phyloP scores from a whole-genome alignment of 2,329 filamentous ascomycete species.

The Aspergillus pseudonomiae region DNA sequence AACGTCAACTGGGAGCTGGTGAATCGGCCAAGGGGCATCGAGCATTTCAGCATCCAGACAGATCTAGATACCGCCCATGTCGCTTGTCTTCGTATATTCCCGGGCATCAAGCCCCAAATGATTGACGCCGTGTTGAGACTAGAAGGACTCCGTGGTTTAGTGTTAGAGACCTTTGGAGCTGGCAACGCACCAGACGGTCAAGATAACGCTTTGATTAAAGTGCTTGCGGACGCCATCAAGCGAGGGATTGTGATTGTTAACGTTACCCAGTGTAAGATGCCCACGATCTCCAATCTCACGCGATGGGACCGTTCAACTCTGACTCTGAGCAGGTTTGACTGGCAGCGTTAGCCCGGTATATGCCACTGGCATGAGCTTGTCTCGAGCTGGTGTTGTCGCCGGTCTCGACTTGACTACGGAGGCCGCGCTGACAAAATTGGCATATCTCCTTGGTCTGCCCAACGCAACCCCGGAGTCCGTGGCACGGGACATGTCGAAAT shows the following conservation, averaged over 20 bases:
- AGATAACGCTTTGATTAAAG: slow-evolving; percentile 76
- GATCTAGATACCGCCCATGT: slow-evolving; percentile 85
- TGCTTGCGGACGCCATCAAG: slow-evolving; percentile 75
- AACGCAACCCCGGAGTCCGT: slow-evolving; percentile 68
- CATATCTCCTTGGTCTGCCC: slow-evolving; percentile 76
- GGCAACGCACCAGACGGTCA: slow-evolving; percentile 85
- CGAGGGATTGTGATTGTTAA: slow-evolving; percentile 86
- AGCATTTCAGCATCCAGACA: slow-evolving; percentile 73
- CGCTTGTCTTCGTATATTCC: slow-evolving; percentile 85
- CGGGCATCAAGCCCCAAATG: slow-evolving; percentile 92
- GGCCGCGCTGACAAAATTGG: slow-evolving; percentile 86
- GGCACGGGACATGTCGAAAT: slow-evolving; percentile 69
- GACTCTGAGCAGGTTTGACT: slow-evolving; percentile 49
- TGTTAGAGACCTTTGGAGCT: slow-evolving; percentile 91
- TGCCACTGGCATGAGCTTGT: slow-evolving; percentile 75
- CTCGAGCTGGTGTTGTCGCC: slow-evolving; percentile 82
- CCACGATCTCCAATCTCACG: slow-evolving; percentile 41
- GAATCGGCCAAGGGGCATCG: slow-evolving; percentile 71
- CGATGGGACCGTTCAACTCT: slow-evolving; percentile 20
- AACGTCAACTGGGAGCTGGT: slow-evolving; percentile 81
- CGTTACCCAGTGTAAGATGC: slow-evolving; percentile 78
- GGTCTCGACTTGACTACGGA: slow-evolving; percentile 88
- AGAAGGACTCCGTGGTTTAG: slow-evolving; percentile 75
- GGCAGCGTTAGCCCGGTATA: slow-evolving; percentile 79
- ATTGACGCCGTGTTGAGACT: slow-evolving; percentile 79